Evolutionary conservation across 176 grass and related monocot genomes (phyloP).

Genomic region (Raddia distichophylla): DNA sequence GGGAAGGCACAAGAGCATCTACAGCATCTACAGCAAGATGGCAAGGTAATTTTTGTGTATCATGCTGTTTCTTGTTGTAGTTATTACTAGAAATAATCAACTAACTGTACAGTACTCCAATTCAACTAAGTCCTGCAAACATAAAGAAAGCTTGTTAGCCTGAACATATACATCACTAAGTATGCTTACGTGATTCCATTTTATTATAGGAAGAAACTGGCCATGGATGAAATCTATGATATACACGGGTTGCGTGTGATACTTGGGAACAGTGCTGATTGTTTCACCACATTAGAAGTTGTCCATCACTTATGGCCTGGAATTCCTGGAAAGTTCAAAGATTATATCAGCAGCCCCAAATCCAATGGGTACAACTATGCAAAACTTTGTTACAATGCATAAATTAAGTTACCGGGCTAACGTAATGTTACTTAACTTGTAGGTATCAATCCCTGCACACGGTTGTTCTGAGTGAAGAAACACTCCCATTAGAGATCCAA

Average conservation of each 20-base stretch:
- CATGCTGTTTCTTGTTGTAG: neutral
- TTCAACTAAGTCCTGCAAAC: neutral
- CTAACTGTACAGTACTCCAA: neutral
- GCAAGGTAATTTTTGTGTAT: conserved; percentile 46
- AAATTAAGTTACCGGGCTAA: neutral
- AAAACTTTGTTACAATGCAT: conserved; percentile 9
- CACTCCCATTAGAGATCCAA: conserved; percentile 72
- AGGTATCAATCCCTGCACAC: conserved; percentile 88
- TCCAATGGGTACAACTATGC: conserved; percentile 58
- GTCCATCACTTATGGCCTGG: conserved; percentile 74
- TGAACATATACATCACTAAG: conserved; percentile 9
- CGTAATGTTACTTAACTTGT: conserved; percentile 31
- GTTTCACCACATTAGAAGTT: conserved; percentile 63
- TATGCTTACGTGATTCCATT: conserved; percentile 32
- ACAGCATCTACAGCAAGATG: conserved; percentile 91
- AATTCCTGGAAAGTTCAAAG: conserved; percentile 75
- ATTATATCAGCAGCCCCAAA: conserved; percentile 79
- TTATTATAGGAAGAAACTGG: conserved; percentile 69
- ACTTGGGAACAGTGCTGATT: conserved; percentile 69
- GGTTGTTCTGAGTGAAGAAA: conserved; percentile 69
- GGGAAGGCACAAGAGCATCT: conserved; percentile 80
- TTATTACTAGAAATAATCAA: neutral
- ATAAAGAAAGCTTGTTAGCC: conserved; percentile 11
- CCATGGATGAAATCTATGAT: conserved; percentile 84
- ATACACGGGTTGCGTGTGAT: conserved; percentile 82